Evolutionary conservation across 1,284 basidiomycete species (phyloP).

Genomic region (Neonothopanus nambi): DNA sequence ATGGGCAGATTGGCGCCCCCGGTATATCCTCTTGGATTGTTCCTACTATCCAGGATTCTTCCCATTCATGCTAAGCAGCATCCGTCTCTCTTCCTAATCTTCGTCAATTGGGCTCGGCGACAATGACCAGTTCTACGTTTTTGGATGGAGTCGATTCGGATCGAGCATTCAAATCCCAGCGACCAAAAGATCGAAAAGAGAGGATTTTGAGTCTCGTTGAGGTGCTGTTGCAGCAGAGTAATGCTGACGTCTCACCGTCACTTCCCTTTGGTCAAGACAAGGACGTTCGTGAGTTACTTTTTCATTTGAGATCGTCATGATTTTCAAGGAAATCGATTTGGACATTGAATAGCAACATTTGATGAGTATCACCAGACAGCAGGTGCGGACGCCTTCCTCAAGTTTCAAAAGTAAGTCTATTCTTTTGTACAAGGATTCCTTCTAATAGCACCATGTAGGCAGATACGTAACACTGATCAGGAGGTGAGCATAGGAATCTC

Average conservation of each 20-base stretch:
- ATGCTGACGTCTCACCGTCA: slow-evolving; percentile 42
- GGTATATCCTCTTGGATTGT: too few species aligned
- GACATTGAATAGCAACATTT: slow-evolving; percentile 47
- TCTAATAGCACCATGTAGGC: slow-evolving; percentile 32
- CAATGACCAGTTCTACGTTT: too few species aligned
- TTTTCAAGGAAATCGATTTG: background rate
- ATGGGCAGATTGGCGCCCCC: too few species aligned
- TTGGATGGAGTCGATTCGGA: too few species aligned
- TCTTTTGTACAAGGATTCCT: background rate
- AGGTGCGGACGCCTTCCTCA: slow-evolving; percentile 62
- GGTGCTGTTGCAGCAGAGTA: slow-evolving; percentile 58
- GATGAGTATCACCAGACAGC: slow-evolving; percentile 66
- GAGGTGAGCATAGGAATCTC: slow-evolving; percentile 42
- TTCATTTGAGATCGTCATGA: too few species aligned
- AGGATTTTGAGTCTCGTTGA: slow-evolving; percentile 69
- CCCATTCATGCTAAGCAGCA: too few species aligned
- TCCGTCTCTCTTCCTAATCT: too few species aligned
- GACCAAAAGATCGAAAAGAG: slow-evolving; percentile 42
- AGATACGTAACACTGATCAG: slow-evolving; percentile 62
- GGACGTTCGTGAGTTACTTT: slow-evolving; percentile 57
- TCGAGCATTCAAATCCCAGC: too few species aligned
- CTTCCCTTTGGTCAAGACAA: slow-evolving; percentile 64
- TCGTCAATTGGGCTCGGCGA: too few species aligned
- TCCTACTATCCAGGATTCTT: too few species aligned
- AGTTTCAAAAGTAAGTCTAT: slow-evolving; percentile 52